These are phyloP conservation scores for Juncus effusus DNA, from an alignment of 176 grass and related monocot species.

Conservation along the genomic window DNA sequence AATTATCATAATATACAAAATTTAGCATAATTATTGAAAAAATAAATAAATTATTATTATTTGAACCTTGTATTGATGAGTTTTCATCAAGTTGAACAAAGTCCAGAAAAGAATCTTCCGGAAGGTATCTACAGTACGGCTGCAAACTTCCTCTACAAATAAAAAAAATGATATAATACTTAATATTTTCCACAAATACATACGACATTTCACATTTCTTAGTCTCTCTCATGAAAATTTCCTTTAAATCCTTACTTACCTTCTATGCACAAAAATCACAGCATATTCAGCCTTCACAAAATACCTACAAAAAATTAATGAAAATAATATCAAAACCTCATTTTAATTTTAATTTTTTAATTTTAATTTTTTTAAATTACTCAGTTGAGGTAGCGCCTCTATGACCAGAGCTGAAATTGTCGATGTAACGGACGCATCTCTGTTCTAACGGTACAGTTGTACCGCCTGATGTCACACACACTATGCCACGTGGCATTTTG, in stretches of 20 bases:
- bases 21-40: neutral
- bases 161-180: constrained; percentile 6
- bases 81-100: constrained; percentile 60
- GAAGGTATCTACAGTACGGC: constrained; percentile 74
- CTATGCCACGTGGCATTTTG: constrained; percentile 25
- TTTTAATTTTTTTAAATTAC: constrained; percentile 25
- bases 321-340: too few relatives aligned
- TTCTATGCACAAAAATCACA: constrained; percentile 66
- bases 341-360: too few relatives aligned
- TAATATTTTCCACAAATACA: neutral
- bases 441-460: constrained; percentile 91
- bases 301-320: constrained; percentile 42
- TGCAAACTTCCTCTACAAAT: constrained; percentile 77
- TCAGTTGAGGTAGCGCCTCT: constrained; percentile 80
- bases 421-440: constrained; percentile 89
- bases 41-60: neutral
- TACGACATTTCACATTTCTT: neutral
- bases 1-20: constrained; percentile 2
- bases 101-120: constrained; percentile 78
- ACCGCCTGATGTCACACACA: constrained; percentile 90
- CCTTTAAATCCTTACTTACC: constrained; percentile 28
- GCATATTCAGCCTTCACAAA: constrained; percentile 86
- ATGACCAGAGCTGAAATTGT: constrained; percentile 97
- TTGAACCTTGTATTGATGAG: constrained; percentile 72
- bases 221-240: neutral